Base-by-base conservation (phyloP, 2,329 filamentous ascomycete genomes). In the Chalara sp. region DNA sequence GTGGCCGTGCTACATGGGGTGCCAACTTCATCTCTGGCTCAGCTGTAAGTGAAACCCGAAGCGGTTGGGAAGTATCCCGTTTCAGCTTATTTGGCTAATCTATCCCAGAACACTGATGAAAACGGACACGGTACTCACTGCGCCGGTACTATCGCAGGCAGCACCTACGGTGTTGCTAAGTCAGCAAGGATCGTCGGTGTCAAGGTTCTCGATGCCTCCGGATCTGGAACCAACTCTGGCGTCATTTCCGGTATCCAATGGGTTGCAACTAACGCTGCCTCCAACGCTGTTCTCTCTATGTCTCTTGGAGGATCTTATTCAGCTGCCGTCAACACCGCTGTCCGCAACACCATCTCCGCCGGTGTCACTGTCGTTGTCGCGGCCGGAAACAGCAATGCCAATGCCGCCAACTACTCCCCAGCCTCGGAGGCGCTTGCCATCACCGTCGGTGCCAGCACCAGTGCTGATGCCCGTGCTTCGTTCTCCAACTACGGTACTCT, bases 341-440 rank as follows among this genome's bases (percentile, higher is more conserved):
- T 80, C 13, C 67, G 71, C 37, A 67, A 64, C 30, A 74, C 76
- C 46, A 72, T 72, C 58, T 58, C 59, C 28, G 60, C 63, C 2
- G 78, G 77, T 28, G 65, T 83, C 32, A 70, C 78, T 47, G 70
- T 75, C 2, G 73, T 76, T 32, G 76, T 79, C 0, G 77, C 79
- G 4, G 78, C 79, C 21, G 79, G 79, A 13, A 81, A 81, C 61
- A 66, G 67, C 28, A 65, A 68, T 54, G 62, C 59, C n/a, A 67
- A 75, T 49, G 68, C 70, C 1, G 55, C 59, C 5, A 63, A 66
- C 54, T 67, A 62, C 43, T 80, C 76, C 0, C 76, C 77, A 1
- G 76, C 75, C 1, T 74, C 72, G 1, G 71, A 71, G 12, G 58
- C 71, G 8, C 64, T 66, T 32, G 77, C 75, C 46, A 67, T 78